Percentiles rank a stretch among this genome's conserved stretches.
Conservation (phyloP, 495 filamentous ascomycete species). For the Aspergillus egyptiacus region DNA sequence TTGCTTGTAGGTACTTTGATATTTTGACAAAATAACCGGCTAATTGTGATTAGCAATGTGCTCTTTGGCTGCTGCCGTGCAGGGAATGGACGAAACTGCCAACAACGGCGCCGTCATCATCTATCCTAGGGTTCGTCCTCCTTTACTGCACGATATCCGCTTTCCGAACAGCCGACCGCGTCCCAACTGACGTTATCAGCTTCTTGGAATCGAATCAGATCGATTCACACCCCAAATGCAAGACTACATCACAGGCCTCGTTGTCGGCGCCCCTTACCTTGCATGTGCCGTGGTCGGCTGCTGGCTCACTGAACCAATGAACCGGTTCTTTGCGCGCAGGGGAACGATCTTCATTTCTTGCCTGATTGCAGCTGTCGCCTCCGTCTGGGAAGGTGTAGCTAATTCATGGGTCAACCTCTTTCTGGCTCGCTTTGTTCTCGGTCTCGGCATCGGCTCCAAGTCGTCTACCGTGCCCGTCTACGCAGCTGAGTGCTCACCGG, state of each 20-base stretch:
- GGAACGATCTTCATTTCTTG: slow-evolving; percentile 54
- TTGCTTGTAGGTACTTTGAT: slow-evolving; percentile 33
- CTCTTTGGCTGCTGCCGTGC: slow-evolving; percentile 48
- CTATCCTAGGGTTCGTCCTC: slow-evolving; percentile 43
- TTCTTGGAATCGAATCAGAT: slow-evolving; percentile 9
- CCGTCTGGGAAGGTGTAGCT: slow-evolving; percentile 44
- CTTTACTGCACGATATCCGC: no score
- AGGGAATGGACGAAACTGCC: slow-evolving; percentile 71
- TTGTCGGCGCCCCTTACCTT: slow-evolving; percentile 44
- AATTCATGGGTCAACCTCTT: slow-evolving; percentile 50
- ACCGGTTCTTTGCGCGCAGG: slow-evolving; percentile 49
- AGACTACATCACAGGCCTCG: slow-evolving; percentile 37
- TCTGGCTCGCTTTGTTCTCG: slow-evolving; percentile 53
- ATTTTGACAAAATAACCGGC: slow-evolving; percentile 16
- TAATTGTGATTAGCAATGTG: slow-evolving; percentile 32
- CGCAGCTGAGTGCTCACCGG: slow-evolving; percentile 52
- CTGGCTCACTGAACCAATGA: slow-evolving; percentile 52
- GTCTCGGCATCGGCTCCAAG: slow-evolving; percentile 57
- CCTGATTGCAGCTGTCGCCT: slow-evolving; percentile 42
- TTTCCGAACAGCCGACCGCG: no score
- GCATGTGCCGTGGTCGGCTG: slow-evolving; percentile 42
- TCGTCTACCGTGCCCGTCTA: slow-evolving; percentile 54
- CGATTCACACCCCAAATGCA: slow-evolving; percentile 20
- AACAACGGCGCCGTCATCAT: slow-evolving; percentile 73
- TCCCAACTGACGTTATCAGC: background rate